Base-by-base conservation (phyloP, 768 basidiomycete genomes). In the Boletus vermiculosoides region DNA sequence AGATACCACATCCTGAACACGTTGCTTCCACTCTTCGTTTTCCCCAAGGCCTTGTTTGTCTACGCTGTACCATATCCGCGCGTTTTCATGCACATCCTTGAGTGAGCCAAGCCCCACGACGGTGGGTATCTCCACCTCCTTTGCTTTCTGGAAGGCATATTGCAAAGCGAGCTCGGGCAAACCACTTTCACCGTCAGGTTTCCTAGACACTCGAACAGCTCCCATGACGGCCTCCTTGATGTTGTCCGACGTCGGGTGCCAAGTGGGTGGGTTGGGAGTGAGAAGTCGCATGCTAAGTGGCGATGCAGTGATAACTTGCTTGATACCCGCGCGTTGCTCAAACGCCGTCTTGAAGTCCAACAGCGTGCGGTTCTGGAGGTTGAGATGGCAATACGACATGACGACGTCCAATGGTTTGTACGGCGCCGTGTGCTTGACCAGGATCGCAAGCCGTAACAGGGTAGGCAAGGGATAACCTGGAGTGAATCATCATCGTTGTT, bases 251-350 rank as follows among this genome's bases (percentile, higher is more conserved):
- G 90, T 90, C 16, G 92, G 90, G 66, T 94, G 91, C 92, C 92
- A 94, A 3, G 70, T 13, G 1, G 88, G 87, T 3, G 80, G 77
- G 1, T 67, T 68, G 10, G 76, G 71, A 0, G 84, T 83, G 34
- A 95, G 78, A 4, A 94, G 80, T 0, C 87, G 87, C 92, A 94
- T 94, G 67, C 82, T 86, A 51, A 95, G 77, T 9, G 93, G 93
- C 2, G 92, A 92, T 2, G 93, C 93, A 3, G 86, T 77, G 50
- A 93, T 52, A 30, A 95, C 76, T 54, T 90, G 88, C 54, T 71
- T 68, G 44, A 95, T 80, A 49, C 81, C 74, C 0, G 90, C 91
- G 23, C 87, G 85, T 20, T 73, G 67, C 59, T 77, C 75, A 53
- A 94, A 80, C 40, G 80, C 78, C 12, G 79, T 73, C 28, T 79